Evolutionary conservation across 2,329 filamentous ascomycete species (phyloP), one percentile per base, ranked within the genome.

Genomic region (Pyricularia sp.): DNA sequence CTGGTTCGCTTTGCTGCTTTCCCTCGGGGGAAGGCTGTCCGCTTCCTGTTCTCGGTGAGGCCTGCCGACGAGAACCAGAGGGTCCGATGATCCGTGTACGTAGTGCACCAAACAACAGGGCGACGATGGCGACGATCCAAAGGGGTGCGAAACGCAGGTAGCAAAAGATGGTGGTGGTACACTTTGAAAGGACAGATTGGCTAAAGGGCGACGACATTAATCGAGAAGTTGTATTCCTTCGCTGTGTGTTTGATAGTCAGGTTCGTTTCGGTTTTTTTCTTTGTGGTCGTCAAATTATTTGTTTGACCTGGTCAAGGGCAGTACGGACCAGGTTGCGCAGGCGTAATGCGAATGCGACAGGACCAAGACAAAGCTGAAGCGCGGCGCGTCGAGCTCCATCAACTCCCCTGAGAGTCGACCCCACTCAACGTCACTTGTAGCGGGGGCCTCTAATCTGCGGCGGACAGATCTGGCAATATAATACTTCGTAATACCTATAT

Each of bases 81-180:
- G 58, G 6, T 14, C 55, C 14, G 3, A 58, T 10, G 25, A 69
- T 30, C 26, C 61, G 68, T 20, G 77, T 75, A 67, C 78, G 76
- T 61, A 79, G 69, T 12, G 77, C 75, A 68, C 76, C 77, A 25
- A 79, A 59, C 67, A 80, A 70, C 17, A 81, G 70, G 33, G 81
- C 69, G 6, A 78, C 58, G 17, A 83, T 65, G 10, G 78, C 81
- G 68, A 82, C 73, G 33, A 75, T 71, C 82, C 81, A 84, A 69
- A 83, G 79, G 55, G 80, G 77, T 26, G 78, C 71, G 58, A 75
- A 77, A 70, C 80, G 79, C 26, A 79, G 71, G 70, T 79, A 73
- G 73, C 81, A 83, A 72, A 81, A 71, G 69, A 80, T 71, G 1
- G 79, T 80, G 70, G 73, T 80, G 55, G 79, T 79, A 74, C 82